A percentile compares a stretch with the other conserved stretches of the same genome.
Evolutionary conservation across 148 eudicot genomes (phyloP).

Genomic region (Silene uniflora): DNA sequence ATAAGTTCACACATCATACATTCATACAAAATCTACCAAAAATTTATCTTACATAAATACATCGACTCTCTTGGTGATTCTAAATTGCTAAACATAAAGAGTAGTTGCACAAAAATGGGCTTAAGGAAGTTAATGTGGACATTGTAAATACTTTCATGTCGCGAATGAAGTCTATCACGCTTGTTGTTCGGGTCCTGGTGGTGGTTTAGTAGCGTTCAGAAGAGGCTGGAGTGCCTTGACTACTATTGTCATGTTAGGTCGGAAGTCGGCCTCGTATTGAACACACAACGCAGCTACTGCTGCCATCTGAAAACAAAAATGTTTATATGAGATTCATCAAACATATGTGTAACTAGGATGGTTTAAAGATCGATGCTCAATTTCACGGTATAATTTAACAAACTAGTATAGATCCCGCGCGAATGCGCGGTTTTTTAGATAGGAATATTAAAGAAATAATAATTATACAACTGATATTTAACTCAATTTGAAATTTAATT

Average conservation of each 20-base stretch:
- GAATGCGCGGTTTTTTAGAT: too few species aligned
- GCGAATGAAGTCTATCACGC: neutral
- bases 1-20: neutral
- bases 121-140: neutral
- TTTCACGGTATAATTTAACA: too few species aligned
- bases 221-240: slow-evolving; percentile 87
- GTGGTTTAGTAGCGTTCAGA: neutral
- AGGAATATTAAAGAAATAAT: too few species aligned
- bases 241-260: slow-evolving; percentile 94
- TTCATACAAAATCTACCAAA: neutral
- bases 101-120: neutral
- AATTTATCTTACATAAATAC: neutral
- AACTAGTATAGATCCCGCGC: too few species aligned
- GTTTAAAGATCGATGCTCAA: neutral
- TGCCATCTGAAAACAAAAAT: slow-evolving; percentile 58
- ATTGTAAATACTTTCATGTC: neutral
- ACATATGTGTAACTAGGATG: too few species aligned
- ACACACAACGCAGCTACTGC: slow-evolving; percentile 96
- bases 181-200: neutral
- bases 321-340: too few species aligned
- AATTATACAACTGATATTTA: too few species aligned
- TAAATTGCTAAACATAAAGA: neutral
- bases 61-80: neutral
- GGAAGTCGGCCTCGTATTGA: slow-evolving; percentile 89
- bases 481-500: too few species aligned